These are phyloP conservation scores for Flaveria sonorensis DNA, from an alignment of 129 eudicot species.

Conservation along the genomic window DNA sequence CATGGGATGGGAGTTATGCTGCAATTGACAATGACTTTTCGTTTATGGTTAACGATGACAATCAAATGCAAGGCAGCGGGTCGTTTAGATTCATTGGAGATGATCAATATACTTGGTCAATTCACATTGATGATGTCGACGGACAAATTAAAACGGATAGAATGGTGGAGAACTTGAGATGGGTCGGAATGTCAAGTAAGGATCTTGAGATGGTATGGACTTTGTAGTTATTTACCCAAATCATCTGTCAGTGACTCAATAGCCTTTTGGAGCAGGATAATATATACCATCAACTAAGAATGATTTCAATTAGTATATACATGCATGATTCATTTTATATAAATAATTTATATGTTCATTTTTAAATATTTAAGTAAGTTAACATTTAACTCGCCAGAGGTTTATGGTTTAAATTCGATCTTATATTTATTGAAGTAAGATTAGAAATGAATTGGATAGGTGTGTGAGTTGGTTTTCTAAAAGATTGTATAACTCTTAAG, in stretches of 20 bases:
- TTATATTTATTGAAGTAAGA: too few species aligned
- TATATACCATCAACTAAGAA: neutral
- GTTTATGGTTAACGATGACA: conserved; percentile 40
- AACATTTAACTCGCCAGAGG: neutral
- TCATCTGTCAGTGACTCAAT: too few species aligned
- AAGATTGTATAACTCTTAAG: too few species aligned
- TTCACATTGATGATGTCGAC: conserved; percentile 48
- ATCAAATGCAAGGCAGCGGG: conserved; percentile 42
- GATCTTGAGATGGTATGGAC: conserved; percentile 68
- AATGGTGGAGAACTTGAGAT: conserved; percentile 68
- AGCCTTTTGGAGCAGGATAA: too few species aligned
- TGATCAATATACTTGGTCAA: conserved; percentile 34
- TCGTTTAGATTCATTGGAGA: conserved; percentile 42
- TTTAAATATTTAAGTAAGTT: neutral
- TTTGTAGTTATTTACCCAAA: too few species aligned
- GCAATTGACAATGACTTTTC: conserved; percentile 49
- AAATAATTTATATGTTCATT: neutral
- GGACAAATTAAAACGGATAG: conserved; percentile 49
- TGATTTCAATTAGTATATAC: neutral
- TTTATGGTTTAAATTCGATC: too few species aligned
- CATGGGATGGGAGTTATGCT: conserved; percentile 52
- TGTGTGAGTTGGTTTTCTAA: too few species aligned
- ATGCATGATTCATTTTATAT: neutral
- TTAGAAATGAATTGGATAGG: too few species aligned
- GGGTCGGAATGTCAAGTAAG: conserved; percentile 73